Base-by-base conservation (phyloP, 345 rosid species). In the Eucalyptus erythrocorys region DNA sequence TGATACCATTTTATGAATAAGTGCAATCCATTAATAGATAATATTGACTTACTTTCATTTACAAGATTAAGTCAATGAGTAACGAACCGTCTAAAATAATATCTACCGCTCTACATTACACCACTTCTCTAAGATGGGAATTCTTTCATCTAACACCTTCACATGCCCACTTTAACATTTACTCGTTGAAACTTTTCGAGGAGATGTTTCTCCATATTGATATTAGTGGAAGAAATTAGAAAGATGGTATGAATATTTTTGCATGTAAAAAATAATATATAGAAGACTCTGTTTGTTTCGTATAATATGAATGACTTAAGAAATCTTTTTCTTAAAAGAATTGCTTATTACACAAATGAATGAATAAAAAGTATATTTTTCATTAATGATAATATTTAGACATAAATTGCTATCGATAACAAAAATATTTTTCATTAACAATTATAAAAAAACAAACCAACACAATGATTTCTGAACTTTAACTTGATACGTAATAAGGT, bases 401-500 rank as follows among this genome's bases (percentile, higher is more conserved):
- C 1, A 49, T 49, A 50, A 50, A 0, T 8, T 3, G 10, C 21
- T 51, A 2, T 21, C 1, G 0, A 51, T 7, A 51, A 51, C 21
- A 51, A 51, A 51, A 51, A 51, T 51, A 19, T 3, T 51, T 51
- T 51, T 51, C 10, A 19, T 7, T 1, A 2, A 19, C 10, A 51
- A 51, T 7, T 19, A 51, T 21, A 51, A 0, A 3, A 51, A 19
- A 19, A 2, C 2, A 51, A 51, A 19, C 7, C 55, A 0, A 51
- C 2, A 1, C 0, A 19, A 51, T 51, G 2, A 0, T 17, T 2
- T 51, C 0, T 51, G 0, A 19, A 51, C 0, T 51, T 51, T 51
- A 3, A 51, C 24, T 51, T 1, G 1, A 51, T 7, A 0, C 3
- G 10, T 4, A 50, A 17, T 6, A 50, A 6, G 8, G 0, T 6